Percentiles rank a stretch among this genome's conserved stretches.
These are phyloP conservation scores for Ambrosiella cleistominuta DNA, from an alignment of 2,329 filamentous ascomycete genomes.

Conservation along the genomic window DNA sequence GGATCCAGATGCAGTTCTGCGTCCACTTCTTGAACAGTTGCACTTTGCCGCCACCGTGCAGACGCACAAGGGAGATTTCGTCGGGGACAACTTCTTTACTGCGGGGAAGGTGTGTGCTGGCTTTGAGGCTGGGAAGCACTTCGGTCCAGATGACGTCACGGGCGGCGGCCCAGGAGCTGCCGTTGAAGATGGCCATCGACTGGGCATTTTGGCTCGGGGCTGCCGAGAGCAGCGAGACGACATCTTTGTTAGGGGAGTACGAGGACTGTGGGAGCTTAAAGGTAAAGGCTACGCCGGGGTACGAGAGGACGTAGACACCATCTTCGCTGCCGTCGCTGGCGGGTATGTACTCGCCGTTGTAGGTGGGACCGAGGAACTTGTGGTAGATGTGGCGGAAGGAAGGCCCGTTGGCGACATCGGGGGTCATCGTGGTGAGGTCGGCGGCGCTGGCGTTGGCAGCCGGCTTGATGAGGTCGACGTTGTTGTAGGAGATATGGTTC, in stretches of 20 bases:
- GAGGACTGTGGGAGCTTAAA: slow-evolving; percentile 61
- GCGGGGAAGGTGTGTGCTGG: slow-evolving; percentile 48
- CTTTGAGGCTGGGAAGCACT: slow-evolving; percentile 54
- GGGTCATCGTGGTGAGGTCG: slow-evolving; percentile 8
- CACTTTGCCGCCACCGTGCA: slow-evolving; percentile 62
- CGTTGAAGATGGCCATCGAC: slow-evolving; percentile 81
- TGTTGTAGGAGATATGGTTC: slow-evolving; percentile 64
- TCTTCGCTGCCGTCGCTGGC: slow-evolving; percentile 22
- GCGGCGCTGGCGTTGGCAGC: slow-evolving; percentile 16
- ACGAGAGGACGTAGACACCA: slow-evolving; percentile 80
- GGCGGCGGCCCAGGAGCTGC: slow-evolving; percentile 77
- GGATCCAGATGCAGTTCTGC: slow-evolving; percentile 49
- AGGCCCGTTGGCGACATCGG: slow-evolving; percentile 33
- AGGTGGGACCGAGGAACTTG: slow-evolving; percentile 80
- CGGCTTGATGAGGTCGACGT: slow-evolving; percentile 59
- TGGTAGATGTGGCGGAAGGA: slow-evolving; percentile 84
- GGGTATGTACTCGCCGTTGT: slow-evolving; percentile 77
- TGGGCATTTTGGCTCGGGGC: slow-evolving; percentile 58
- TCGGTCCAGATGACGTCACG: slow-evolving; percentile 61
- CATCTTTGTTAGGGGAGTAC: slow-evolving; percentile 62
- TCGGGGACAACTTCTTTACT: slow-evolving; percentile 68
- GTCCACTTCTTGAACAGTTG: slow-evolving; percentile 61
- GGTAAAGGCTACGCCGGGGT: slow-evolving; percentile 84
- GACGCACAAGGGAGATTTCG: slow-evolving; percentile 64
- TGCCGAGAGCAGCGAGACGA: slow-evolving; percentile 70